Base-by-base conservation (phyloP, 73 alveolate genomes). In the Loxodes magnus region DNA sequence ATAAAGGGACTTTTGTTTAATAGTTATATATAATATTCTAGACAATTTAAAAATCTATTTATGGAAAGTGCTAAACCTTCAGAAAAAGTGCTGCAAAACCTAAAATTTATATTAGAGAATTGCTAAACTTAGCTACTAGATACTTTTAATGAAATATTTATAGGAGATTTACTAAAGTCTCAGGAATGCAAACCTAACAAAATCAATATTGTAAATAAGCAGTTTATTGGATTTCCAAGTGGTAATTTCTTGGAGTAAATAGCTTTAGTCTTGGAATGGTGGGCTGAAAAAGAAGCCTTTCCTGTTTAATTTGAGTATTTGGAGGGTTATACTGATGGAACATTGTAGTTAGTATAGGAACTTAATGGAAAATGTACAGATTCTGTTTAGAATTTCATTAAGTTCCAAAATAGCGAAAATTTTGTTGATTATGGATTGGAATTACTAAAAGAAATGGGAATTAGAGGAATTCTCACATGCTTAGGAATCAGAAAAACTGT, bases 401-500 rank as follows among this genome's bases (percentile, higher is more conserved):
- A 36, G 28, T 14, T 12, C 16, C 9, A 24, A 9, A 6, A n/a
- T 6, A 43, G 21, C 44, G 9, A 9, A 1, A 10, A 24, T 5
- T 36, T 15, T 6, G n/a, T 28, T 30, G 17, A 21, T 12, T 27
- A 43, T 22, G 60, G 64, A 0, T 39, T 42, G 24, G 66, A 57
- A 2, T 41, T 66, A 25, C 29, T 74, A 24, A 39, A 66, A 2
- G 4, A 26, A 19, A 61, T 86, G n/a, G 81, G 75, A 23, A 49
- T 81, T n/a, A 54, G 96, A 34, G 90, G 87, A 15, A 30, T 81
- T 12, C 62, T 80, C 53, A 73, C 92, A 5, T 60, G 73, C 55
- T 60, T 86, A 3, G 96, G 96, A 10, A 44, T 80, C 51, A 79
- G 96, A 55, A 61, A 55, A 50, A 86, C 96, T 19, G 63, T 46